Evolutionary conservation across 805 yeast genomes (phyloP), one percentile per base, ranked within the genome.

Genomic region (Ogataea dorogensis): DNA sequence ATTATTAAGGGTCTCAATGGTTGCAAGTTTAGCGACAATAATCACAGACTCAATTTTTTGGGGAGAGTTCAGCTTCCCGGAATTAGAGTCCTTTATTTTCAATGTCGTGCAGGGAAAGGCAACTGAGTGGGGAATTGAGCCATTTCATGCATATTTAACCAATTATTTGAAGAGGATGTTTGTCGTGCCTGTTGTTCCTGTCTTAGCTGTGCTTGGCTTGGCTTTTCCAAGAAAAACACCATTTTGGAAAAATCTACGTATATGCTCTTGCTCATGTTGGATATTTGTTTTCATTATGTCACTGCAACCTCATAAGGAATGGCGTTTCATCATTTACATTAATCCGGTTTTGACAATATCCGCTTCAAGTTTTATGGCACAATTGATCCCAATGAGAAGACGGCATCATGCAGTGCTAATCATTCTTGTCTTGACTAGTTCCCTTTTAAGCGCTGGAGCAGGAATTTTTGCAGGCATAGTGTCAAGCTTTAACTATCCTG

Each of bases 241-340:
- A 37, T 54, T 56, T 17, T 30, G 54, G 15, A 50, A 53, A 12
- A 53, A n/a, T 1, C 49, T 76, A 23, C 69, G 73, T 25, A 59
- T 79, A 5, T 52, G 80, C 17, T 67, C 74, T 2, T 41, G 73
- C 12, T 65, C 86, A 1, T 63, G 83, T 0, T 26, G 79, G 1
- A 33, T 74, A 11, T 89, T 67, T 53, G 68, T 88, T n/a, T 43
- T 65, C 2, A 50, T 77, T 5, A 71, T 88, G 72, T 87, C 96
- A 0, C 57, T 81, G 33, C 93, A 85, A 58, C 88, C 93, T 3
- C 97, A 91, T 51, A 91, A 91, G 56, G 98, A 91, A 65, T 86
- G 95, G 95, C 73, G 97, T 49, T 91, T 91, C 53, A 77, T 91
- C 25, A 66, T 82, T 12, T 91, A 89, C 58, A 65, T 79, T 0